Evolutionary conservation across 1,284 basidiomycete genomes (phyloP).

Genomic region (Leccinum discolor): DNA sequence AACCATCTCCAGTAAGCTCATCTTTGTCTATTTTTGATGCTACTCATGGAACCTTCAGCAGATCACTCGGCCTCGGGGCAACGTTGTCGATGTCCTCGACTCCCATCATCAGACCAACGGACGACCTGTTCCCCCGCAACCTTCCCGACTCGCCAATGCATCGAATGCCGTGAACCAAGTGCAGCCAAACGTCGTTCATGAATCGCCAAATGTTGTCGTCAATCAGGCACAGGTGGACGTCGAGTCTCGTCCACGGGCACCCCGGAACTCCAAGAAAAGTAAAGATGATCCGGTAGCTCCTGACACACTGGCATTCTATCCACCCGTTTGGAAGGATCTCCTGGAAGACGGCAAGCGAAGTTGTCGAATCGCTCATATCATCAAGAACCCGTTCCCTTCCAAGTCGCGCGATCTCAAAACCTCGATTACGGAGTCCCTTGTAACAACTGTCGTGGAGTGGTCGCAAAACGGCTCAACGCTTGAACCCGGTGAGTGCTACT

Average conservation of each 20-base stretch:
- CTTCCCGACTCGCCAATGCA: not conserved
- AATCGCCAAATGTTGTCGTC: not conserved
- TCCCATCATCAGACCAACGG: not conserved
- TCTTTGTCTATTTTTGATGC: not conserved
- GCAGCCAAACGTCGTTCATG: not conserved
- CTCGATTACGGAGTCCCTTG: not conserved
- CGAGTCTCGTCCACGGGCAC: not conserved
- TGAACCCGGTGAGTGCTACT: not conserved
- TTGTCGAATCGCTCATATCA: not conserved
- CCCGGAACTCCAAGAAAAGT: not conserved
- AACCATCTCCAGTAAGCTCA: not conserved
- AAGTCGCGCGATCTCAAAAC: not conserved
- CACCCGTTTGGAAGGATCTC: not conserved
- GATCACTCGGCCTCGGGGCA: not conserved
- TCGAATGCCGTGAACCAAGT: not conserved
- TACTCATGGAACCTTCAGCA: not conserved
- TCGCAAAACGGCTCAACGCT: not conserved
- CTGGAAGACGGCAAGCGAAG: not conserved
- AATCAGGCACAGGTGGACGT: not conserved
- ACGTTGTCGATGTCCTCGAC: not conserved
- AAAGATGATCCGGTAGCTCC: not conserved
- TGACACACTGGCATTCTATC: not conserved
- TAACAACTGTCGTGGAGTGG: not conserved
- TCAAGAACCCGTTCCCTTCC: conserved; percentile 1
- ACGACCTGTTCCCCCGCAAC: not conserved